Evolutionary conservation across 495 filamentous ascomycete genomes (phyloP).

Genomic region (Penicillium paxilli): DNA sequence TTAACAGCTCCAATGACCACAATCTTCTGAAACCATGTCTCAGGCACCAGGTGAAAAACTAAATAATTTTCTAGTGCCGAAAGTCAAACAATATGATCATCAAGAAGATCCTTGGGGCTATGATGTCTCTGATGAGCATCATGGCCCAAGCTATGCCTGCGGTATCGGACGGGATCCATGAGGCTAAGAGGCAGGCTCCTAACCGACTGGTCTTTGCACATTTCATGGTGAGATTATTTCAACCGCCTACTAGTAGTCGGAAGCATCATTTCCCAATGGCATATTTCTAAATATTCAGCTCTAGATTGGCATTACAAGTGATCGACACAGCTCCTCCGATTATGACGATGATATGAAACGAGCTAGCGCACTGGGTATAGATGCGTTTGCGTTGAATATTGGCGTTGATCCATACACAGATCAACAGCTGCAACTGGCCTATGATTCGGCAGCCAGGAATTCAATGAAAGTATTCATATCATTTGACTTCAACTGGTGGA

Average conservation of each 20-base stretch:
- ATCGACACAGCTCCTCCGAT: slow-evolving; percentile 48
- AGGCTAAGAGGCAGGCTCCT: not conserved
- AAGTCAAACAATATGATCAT: slow-evolving; percentile 3
- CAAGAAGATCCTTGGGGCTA: not conserved
- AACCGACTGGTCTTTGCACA: slow-evolving; percentile 56
- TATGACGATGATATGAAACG: slow-evolving; percentile 58
- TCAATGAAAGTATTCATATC: slow-evolving; percentile 61
- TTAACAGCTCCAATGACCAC: not conserved
- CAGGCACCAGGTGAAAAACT: not conserved
- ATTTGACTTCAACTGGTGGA: slow-evolving; percentile 61
- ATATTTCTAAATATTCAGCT: not conserved
- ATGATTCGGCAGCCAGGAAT: slow-evolving; percentile 56
- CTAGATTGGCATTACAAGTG: slow-evolving; percentile 55
- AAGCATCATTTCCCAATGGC: too few species aligned
- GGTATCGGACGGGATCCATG: not conserved
- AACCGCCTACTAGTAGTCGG: too few species aligned
- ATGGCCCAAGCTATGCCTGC: not conserved
- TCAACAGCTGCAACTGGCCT: slow-evolving; percentile 54
- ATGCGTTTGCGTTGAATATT: slow-evolving; percentile 62
- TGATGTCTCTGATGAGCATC: not conserved
- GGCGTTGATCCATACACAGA: slow-evolving; percentile 53
- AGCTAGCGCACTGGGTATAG: slow-evolving; percentile 55
- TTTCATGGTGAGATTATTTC: slow-evolving; percentile 54
- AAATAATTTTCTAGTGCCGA: not conserved
- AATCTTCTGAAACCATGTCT: slow-evolving; percentile 1